Evolutionary conservation across 371 early-diverging fungal species (phyloP), one percentile per base, ranked within the genome.

Genomic region (Circinella minor): DNA sequence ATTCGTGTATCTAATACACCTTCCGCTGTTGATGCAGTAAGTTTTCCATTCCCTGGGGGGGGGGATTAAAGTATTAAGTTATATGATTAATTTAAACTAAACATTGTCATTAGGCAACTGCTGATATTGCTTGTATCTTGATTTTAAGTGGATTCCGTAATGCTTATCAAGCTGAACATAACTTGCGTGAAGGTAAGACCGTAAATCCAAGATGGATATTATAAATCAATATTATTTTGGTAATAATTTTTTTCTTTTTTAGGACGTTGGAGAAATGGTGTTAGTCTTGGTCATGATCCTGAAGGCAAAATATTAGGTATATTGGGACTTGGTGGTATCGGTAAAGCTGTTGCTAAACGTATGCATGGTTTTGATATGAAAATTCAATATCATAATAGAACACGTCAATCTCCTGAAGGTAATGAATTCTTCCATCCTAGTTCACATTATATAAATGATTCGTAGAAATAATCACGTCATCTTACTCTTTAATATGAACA

Each of bases 281-380:
- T 86, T 1, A 68, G 70, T 37, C 82, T 87, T 78, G 89, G 89
- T 13, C 75, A 70, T 4, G 84, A 86, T 63, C 83, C 84, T 34
- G 76, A 85, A 48, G 80, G 76, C 20, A 83, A 86, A 73, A 78
- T 72, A 1, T 59, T 89, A 27, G 89, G 89, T 66, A 81, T 89
- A 46, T 71, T 89, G 13, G 89, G 89, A n/a, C 81, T 87, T 71
- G 89, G 89, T 9, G 89, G 89, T 20, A 89, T 89, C 51, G 89
- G 89, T 1, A 74, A 81, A 59, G 86, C 89, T 1, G 74, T 89
- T 11, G 89, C 88, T n/a, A 82, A 83, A 66, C 83, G 89, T 39
- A 86, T 85, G 70, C 55, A 67, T 67, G 85, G 83, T 0, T 80
- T 89, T 65, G 88, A 85, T 37, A 79, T 87, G 81, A 81, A 86